These are phyloP conservation scores for Leptomonas seymouri DNA, from an alignment of 208 protist species.

Conservation along the genomic window DNA sequence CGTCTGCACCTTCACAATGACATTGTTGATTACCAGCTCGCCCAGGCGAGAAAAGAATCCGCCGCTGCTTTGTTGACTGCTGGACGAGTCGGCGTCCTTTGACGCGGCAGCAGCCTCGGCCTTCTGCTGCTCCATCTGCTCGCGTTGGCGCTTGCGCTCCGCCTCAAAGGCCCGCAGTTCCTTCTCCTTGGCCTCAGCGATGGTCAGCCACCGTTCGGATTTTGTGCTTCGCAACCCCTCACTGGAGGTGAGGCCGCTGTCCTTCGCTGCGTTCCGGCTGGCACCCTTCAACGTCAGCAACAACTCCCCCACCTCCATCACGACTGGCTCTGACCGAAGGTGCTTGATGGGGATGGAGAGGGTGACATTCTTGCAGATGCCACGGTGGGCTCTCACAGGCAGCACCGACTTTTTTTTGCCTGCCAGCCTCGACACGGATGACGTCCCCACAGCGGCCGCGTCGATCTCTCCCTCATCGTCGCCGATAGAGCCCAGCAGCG, in stretches of 20 bases:
- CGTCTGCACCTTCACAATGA: constrained; percentile 80
- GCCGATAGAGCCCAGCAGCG: constrained; percentile 39
- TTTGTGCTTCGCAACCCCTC: constrained; percentile 31
- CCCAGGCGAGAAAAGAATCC: constrained; percentile 76
- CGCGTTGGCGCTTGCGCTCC: constrained; percentile 56
- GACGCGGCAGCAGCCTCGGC: constrained; percentile 9
- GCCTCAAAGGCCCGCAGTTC: constrained; percentile 75
- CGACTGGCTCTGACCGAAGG: constrained; percentile 83
- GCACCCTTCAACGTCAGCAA: constrained; percentile 62
- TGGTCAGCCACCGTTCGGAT: constrained; percentile 46
- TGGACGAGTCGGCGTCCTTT: constrained; percentile 9
- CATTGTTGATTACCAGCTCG: constrained; percentile 90
- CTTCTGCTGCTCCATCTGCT: constrained; percentile 20
- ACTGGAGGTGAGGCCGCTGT: constrained; percentile 7
- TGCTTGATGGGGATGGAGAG: constrained; percentile 77
- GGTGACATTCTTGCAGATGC: constrained; percentile 80
- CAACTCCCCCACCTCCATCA: constrained; percentile 79
- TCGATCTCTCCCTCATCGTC: constrained; percentile 15
- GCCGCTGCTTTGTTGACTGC: constrained; percentile 11
- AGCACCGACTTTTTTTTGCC: constrained; percentile 18
- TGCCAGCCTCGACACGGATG: constrained; percentile 6
- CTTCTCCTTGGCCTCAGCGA: constrained; percentile 53
- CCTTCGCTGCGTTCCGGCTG: constrained; percentile 5
- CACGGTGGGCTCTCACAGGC: constrained; percentile 57
- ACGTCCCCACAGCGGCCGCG: constrained; percentile 5